phyloP scores from a whole-genome alignment of 495 filamentous ascomycete genomes.

The Aspergillus sclerotioniger region DNA sequence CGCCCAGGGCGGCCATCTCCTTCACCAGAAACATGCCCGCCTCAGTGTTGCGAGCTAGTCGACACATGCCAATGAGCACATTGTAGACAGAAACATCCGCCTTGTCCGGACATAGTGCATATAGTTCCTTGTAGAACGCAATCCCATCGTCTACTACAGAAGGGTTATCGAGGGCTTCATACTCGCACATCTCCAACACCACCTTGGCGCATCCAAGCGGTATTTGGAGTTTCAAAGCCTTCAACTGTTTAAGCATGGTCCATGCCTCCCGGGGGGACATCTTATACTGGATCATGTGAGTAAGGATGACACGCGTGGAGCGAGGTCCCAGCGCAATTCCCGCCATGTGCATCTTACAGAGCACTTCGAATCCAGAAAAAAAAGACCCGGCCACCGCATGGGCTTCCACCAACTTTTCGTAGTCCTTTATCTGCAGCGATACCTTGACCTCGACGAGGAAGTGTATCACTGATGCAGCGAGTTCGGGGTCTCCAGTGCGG shows the following conservation, averaged over 20 bases:
- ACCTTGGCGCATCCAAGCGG: slow-evolving; percentile 33
- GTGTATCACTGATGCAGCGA: slow-evolving; percentile 46
- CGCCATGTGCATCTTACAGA: slow-evolving; percentile 66
- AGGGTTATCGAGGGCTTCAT: slow-evolving; percentile 26
- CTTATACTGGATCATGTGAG: slow-evolving; percentile 34
- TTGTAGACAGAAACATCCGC: slow-evolving; percentile 67
- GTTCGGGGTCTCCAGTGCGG: slow-evolving; percentile 57
- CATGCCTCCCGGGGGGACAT: slow-evolving; percentile 45
- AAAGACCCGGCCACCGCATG: slow-evolving; percentile 59
- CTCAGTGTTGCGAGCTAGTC: slow-evolving; percentile 45
- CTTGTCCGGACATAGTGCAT: slow-evolving; percentile 55
- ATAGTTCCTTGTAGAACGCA: slow-evolving; percentile 67
- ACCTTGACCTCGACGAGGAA: slow-evolving; percentile 47
- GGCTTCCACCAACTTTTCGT: slow-evolving; percentile 69
- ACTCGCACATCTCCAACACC: slow-evolving; percentile 34
- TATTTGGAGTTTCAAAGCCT: slow-evolving; percentile 25
- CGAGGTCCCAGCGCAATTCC: slow-evolving; percentile 49
- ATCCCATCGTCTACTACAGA: slow-evolving; percentile 51
- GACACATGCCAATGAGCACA: slow-evolving; percentile 62
- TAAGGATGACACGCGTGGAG: slow-evolving; percentile 58
- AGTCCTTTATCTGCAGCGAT: slow-evolving; percentile 61
- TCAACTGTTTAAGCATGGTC: slow-evolving; percentile 52
- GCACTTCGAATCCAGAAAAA: slow-evolving; percentile 53
- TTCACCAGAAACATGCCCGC: slow-evolving; percentile 65
- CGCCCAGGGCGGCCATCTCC: slow-evolving; percentile 67